Conservation (phyloP, 2,329 filamentous ascomycete species). For the Talaromyces sp. region DNA sequence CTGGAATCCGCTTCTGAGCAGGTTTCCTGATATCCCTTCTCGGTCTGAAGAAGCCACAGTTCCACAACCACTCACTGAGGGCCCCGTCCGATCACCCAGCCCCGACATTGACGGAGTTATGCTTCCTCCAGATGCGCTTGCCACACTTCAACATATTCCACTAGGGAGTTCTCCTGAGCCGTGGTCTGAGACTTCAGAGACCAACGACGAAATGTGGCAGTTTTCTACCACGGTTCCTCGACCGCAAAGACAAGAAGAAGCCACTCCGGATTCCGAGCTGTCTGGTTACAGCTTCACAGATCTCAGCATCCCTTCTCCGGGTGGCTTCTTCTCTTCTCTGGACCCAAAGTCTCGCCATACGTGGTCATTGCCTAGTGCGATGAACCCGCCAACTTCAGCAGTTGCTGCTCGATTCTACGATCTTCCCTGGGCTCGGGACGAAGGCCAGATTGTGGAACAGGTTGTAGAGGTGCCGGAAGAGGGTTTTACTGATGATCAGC, state of each 20-base stretch:
- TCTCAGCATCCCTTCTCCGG: conserved; percentile 84
- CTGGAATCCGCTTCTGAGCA: conserved; percentile 53
- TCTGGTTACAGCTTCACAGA: conserved; percentile 70
- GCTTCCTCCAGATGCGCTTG: conserved; percentile 75
- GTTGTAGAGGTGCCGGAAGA: conserved; percentile 57
- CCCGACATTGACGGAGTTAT: conserved; percentile 52
- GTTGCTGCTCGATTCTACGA: conserved; percentile 92
- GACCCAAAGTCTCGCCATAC: conserved; percentile 71
- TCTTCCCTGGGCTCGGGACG: conserved; percentile 63
- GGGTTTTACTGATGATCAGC: conserved; percentile 26
- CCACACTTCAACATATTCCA: conserved; percentile 71
- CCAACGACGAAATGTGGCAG: conserved; percentile 60
- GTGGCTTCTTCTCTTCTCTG: conserved; percentile 85
- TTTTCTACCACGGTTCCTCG: conserved; percentile 48
- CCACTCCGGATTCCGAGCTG: conserved; percentile 50
- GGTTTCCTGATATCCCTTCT: conserved; percentile 36
- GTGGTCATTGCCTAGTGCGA: conserved; percentile 64
- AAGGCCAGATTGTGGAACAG: conserved; percentile 57
- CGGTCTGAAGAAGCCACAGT: conserved; percentile 19
- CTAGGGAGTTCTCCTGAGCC: conserved; percentile 43
- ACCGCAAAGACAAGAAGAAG: conserved; percentile 39
- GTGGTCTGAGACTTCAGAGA: conserved; percentile 39
- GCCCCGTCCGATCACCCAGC: conserved; percentile 16
- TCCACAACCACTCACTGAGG: conserved; percentile 15
- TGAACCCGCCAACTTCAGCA: conserved; percentile 71